These are phyloP conservation scores for Cladosporium sp. DNA, from an alignment of 2,329 filamentous ascomycete genomes.

Conservation along the genomic window DNA sequence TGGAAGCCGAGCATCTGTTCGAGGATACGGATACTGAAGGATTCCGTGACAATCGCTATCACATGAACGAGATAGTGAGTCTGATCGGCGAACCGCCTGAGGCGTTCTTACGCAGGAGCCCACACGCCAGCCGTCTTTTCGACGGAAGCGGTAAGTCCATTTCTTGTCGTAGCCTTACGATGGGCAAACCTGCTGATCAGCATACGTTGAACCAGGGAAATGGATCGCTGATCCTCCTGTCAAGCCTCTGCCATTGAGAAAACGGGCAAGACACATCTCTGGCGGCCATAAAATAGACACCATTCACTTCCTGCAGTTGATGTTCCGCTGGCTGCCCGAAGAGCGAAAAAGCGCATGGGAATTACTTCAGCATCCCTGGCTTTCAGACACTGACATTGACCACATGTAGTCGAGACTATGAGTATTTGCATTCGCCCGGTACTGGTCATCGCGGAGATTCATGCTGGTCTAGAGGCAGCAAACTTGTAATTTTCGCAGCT, in stretches of 20 bases:
- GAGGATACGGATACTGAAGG: not conserved
- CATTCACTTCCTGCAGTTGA: not conserved
- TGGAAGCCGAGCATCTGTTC: not conserved
- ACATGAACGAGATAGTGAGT: not conserved
- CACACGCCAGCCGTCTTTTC: not conserved
- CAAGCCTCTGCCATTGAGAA: not conserved
- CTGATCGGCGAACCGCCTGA: not conserved
- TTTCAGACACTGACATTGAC: too few species aligned
- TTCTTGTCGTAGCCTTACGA: not conserved
- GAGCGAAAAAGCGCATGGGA: not conserved
- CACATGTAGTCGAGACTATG: too few species aligned
- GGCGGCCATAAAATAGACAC: not conserved
- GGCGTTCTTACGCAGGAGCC: not conserved
- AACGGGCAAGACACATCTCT: not conserved
- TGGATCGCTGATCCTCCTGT: not conserved
- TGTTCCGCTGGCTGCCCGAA: conserved; percentile 1
- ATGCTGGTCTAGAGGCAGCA: too few species aligned
- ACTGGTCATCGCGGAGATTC: too few species aligned
- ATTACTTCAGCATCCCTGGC: not conserved
- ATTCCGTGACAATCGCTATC: not conserved
- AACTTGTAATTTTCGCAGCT: too few species aligned
- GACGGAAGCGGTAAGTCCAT: not conserved
- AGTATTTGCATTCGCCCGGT: too few species aligned
- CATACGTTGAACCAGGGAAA: not conserved
- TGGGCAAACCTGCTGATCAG: not conserved